Evolutionary conservation across 2,329 filamentous ascomycete genomes (phyloP).

Genomic region (Dothistroma septosporum): DNA sequence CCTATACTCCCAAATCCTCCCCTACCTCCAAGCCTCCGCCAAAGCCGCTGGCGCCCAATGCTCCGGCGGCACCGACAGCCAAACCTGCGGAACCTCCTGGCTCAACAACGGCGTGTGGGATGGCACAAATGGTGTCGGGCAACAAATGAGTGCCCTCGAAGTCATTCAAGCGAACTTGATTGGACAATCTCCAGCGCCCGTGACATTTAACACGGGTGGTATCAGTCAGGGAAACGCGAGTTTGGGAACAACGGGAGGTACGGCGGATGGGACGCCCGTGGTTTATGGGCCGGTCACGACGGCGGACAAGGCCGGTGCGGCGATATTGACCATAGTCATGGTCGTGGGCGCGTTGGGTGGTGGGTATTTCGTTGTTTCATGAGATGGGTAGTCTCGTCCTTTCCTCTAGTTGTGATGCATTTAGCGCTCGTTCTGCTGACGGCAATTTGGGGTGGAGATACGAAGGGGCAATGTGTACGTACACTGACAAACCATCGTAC

Average conservation of each 20-base stretch:
- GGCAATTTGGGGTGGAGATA: too few species aligned
- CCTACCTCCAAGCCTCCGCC: conserved; percentile 50
- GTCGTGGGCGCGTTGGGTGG: conserved; percentile 5
- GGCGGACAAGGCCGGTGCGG: conserved; percentile 19
- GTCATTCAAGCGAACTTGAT: conserved; percentile 43
- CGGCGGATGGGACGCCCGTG: not conserved
- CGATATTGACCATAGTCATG: conserved; percentile 19
- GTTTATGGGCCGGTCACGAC: conserved; percentile 24
- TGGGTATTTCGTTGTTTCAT: conserved; percentile 3
- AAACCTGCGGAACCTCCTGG: conserved; percentile 43
- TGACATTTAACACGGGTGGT: conserved; percentile 46
- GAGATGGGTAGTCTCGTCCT: not conserved
- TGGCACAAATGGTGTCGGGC: conserved; percentile 47
- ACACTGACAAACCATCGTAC: too few species aligned
- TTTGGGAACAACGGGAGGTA: conserved; percentile 9
- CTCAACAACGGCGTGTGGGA: conserved; percentile 39
- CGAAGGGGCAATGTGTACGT: too few species aligned
- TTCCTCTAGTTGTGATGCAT: not conserved
- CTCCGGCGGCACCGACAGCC: conserved; percentile 43
- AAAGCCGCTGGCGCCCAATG: conserved; percentile 52
- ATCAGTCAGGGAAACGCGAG: conserved; percentile 16
- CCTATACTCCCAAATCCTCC: conserved; percentile 45
- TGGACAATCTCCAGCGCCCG: conserved; percentile 32
- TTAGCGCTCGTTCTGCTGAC: not conserved
- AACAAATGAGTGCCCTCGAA: conserved; percentile 53